Percentiles rank a stretch among this genome's conserved stretches.
These are phyloP conservation scores for Mucuna pruriens DNA, from an alignment of 306 rosid genomes.

Conservation along the genomic window DNA sequence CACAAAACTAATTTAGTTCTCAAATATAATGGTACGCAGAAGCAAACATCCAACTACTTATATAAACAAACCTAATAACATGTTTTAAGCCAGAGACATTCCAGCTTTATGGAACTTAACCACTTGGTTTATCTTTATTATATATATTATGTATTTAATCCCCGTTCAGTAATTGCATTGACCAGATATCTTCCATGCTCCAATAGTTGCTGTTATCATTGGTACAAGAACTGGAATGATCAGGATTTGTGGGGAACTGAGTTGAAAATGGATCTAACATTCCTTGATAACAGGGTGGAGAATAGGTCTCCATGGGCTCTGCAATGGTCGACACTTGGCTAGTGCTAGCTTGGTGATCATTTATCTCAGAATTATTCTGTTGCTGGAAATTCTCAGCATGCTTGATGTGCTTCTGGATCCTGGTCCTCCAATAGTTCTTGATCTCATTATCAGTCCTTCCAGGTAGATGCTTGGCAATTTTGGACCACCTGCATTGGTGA, in stretches of 20 bases:
- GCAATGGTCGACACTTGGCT: conserved; percentile 49
- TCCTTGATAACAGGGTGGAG: conserved; percentile 34
- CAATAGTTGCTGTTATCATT: conserved; percentile 50
- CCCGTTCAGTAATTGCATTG: conserved; percentile 72
- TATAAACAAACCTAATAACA: conserved; percentile 42
- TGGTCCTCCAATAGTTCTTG: conserved; percentile 93
- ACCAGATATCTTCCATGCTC: conserved; percentile 87
- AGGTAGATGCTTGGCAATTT: conserved; percentile 88
- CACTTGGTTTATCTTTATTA: not conserved
- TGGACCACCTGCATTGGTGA: conserved; percentile 76
- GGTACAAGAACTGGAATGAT: conserved; percentile 29
- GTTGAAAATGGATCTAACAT: conserved; percentile 39
- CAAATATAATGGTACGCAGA: conserved; percentile 8
- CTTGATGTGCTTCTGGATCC: conserved; percentile 87
- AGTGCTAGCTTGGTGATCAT: conserved; percentile 51
- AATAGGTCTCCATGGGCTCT: conserved; percentile 53
- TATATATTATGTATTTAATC: conserved; percentile 27
- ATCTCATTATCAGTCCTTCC: conserved; percentile 52
- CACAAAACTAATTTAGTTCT: conserved; percentile 26
- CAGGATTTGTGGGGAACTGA: conserved; percentile 33
- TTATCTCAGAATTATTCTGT: conserved; percentile 39
- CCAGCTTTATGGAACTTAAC: conserved; percentile 2
- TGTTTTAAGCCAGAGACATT: not conserved
- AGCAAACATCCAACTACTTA: conserved; percentile 32
- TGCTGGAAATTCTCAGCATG: conserved; percentile 55